A percentile compares a stretch with the other conserved stretches of the same genome.
These are phyloP conservation scores for Aegilops speltoides DNA, from an alignment of 176 grass and related monocot species.

Conservation along the genomic window DNA sequence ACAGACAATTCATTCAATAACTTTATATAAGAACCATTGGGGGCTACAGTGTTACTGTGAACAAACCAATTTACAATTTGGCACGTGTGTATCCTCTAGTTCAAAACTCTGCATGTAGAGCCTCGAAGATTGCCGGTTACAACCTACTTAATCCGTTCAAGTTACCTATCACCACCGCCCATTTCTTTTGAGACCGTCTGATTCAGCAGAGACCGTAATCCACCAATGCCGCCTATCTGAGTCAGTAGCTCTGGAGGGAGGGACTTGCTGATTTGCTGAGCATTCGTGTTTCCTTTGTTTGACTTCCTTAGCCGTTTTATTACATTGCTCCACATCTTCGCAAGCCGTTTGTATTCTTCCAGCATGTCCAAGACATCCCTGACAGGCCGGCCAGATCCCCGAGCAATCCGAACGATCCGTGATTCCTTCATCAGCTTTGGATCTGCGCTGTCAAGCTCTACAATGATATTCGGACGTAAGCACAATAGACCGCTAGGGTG, in stretches of 20 bases:
- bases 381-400: slow-evolving; percentile 69
- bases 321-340: slow-evolving; percentile 84
- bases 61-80: slow-evolving; percentile 13
- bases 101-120: slow-evolving; percentile 2
- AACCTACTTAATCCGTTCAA: neutral
- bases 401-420: slow-evolving; percentile 60
- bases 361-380: slow-evolving; percentile 85
- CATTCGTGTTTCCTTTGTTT: slow-evolving; percentile 85
- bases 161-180: slow-evolving; percentile 39
- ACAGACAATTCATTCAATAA: too few relatives aligned
- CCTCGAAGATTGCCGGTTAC: neutral
- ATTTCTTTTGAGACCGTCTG: slow-evolving; percentile 84
- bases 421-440: slow-evolving; percentile 85
- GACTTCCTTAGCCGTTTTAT: slow-evolving; percentile 83
- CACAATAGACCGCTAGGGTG: neutral
- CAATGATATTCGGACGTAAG: neutral
- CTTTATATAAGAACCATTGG: neutral
- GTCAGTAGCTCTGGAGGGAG: slow-evolving; percentile 87
- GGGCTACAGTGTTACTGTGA: neutral
- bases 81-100: neutral
- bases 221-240: slow-evolving; percentile 86
- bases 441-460: slow-evolving; percentile 90
- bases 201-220: slow-evolving; percentile 81
- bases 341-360: slow-evolving; percentile 92
- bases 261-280: slow-evolving; percentile 76